Evolutionary conservation across 2,329 filamentous ascomycete genomes (phyloP).

Genomic region (Neonectria punicea): DNA sequence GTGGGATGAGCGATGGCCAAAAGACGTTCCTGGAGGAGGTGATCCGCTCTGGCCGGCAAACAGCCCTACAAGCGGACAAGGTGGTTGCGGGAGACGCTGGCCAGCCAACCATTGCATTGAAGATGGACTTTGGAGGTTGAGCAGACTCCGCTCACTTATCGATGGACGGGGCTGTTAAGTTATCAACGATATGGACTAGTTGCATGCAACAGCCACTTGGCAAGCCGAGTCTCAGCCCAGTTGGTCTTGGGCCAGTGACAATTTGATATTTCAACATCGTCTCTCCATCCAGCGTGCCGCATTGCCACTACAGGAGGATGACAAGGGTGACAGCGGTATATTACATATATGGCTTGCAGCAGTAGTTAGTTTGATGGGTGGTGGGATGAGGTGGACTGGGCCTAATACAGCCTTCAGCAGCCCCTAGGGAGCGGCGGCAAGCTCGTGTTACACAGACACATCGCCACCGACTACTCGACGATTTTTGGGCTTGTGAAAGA

Average conservation of each 20-base stretch:
- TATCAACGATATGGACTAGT: conserved; percentile 4
- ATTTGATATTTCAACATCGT: not conserved
- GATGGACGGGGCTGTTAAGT: conserved; percentile 1
- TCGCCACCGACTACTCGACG: not conserved
- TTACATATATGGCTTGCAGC: not conserved
- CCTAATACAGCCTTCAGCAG: not conserved
- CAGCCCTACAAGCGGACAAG: conserved; percentile 53
- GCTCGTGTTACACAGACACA: not conserved
- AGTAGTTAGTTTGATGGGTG: not conserved
- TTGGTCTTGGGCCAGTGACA: not conserved
- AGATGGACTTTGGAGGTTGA: conserved; percentile 84
- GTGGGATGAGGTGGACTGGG: not conserved
- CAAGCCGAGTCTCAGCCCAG: conserved; percentile 11
- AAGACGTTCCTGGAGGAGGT: conserved; percentile 84
- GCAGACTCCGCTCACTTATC: conserved; percentile 14
- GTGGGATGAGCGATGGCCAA: conserved; percentile 74
- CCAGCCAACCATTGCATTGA: conserved; percentile 88
- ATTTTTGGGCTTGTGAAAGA: not conserved
- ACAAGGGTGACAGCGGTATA: conserved; percentile 2
- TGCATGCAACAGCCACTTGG: conserved; percentile 23
- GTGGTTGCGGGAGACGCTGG: conserved; percentile 56
- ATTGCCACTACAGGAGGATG: not conserved
- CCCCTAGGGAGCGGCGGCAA: not conserved
- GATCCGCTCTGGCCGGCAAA: conserved; percentile 71
- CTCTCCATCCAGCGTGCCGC: not conserved